Evolutionary conservation across 2,329 filamentous ascomycete species (phyloP).

Genomic region (Ceratocystis eucalypticola): DNA sequence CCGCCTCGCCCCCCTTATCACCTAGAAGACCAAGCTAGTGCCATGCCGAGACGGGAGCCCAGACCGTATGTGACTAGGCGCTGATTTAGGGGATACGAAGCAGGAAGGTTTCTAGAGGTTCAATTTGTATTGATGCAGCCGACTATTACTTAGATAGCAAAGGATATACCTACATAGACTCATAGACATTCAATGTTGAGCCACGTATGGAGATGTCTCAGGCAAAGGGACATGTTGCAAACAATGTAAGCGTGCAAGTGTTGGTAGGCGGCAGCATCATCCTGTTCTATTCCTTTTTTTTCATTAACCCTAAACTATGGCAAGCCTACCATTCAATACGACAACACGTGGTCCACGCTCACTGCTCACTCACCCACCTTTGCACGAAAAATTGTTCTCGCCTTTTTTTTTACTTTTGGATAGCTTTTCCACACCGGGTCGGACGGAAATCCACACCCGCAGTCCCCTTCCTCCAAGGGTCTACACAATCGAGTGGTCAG

Average conservation of each 20-base stretch:
- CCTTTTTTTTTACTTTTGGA: neutral
- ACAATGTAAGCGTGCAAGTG: neutral
- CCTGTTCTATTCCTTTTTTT: neutral
- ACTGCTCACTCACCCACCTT: neutral
- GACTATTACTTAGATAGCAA: neutral
- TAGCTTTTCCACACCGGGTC: slow-evolving; percentile 20
- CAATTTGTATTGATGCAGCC: neutral
- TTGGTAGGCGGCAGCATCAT: neutral
- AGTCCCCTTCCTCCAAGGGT: neutral
- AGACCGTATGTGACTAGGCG: slow-evolving; percentile 12
- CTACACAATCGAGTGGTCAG: neutral
- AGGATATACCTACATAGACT: neutral
- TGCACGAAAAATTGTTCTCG: neutral
- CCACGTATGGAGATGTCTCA: too few relatives aligned
- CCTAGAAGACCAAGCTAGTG: slow-evolving; percentile 4
- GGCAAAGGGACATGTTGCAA: too few relatives aligned
- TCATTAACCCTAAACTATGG: neutral
- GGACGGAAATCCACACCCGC: slow-evolving; percentile 21
- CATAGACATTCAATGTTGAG: neutral
- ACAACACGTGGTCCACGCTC: neutral
- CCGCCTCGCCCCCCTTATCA: slow-evolving; percentile 17
- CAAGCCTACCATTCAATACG: neutral
- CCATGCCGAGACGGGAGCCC: slow-evolving; percentile 10
- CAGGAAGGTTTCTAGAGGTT: neutral
- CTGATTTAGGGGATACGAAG: neutral